Evolutionary conservation across 164 flowering plant genomes (phyloP), one percentile per base, ranked within the genome.

Genomic region (Kalanchoe fedtschenkoi): DNA sequence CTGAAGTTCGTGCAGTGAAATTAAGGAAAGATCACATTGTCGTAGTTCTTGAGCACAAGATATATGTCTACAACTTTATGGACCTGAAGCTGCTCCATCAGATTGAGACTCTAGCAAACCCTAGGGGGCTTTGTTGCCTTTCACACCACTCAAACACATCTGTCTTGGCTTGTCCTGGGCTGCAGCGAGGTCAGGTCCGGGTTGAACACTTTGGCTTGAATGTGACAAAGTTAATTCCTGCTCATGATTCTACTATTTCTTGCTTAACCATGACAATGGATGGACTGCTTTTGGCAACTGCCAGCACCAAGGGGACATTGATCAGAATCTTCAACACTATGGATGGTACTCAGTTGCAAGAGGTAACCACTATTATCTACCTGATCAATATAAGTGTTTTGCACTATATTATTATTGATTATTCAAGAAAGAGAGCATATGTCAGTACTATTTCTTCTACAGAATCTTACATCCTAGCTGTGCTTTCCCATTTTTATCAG

Each of bases 291-390:
- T 74, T 81, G 24, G 80, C 84, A 24, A 76, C 82, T 67, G 80
- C 84, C 29, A 81, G 84, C 66, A 73, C 69, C 1, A 81, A 70
- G 63, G 84, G 84, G 14, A 81, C 84, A 42, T 63, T 81, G 69
- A 71, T 78, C 28, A 71, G 82, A 69, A 76, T 81, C 41, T 81
- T 76, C 70, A 76, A 81, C 68, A 78, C 82, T 34, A 30, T 74
- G 73, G 82, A 81, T 69, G 84, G 84, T n/a, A 71, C 78, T 61
- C 74, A 64, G 34, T 65, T 81, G 28, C 84, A 81, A 70, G 84
- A 80, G 80, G 84, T 80, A 80, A 46, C 42, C 6, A 33, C 3
- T 14, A 21, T 16, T 6, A 34, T 34, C 5, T 2, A n/a, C 41
- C 5, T 58, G 26, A 33, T 17, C 6, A 58, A 58, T 32, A 33